Evolutionary conservation across 2,329 filamentous ascomycete genomes (phyloP).

Genomic region (Chaetomium sp.): DNA sequence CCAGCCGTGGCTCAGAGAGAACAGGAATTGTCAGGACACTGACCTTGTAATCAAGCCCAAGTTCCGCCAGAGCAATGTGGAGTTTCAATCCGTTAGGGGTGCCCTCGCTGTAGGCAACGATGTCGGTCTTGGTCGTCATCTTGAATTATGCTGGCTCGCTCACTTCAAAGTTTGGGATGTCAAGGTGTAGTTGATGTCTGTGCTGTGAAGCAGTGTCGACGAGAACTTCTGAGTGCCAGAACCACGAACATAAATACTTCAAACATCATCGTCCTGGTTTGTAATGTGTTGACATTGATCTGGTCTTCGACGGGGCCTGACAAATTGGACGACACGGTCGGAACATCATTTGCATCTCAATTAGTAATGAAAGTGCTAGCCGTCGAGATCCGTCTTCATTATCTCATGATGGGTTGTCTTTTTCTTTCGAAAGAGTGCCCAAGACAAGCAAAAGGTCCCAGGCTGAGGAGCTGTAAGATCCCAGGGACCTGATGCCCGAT

Average conservation of each 20-base stretch:
- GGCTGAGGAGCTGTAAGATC: background rate
- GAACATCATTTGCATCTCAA: background rate
- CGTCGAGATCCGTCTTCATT: background rate
- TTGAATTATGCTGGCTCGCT: background rate
- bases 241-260: background rate
- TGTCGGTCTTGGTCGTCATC: background rate
- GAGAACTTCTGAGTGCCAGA: background rate
- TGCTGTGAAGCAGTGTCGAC: background rate
- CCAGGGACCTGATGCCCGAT: conserved; percentile 1
- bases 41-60: background rate
- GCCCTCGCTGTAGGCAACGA: background rate
- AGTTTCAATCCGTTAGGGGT: background rate
- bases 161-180: background rate
- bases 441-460: background rate
- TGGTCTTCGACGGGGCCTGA: background rate
- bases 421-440: background rate
- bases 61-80: background rate
- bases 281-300: background rate
- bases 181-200: background rate
- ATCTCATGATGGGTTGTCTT: background rate
- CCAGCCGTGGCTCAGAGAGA: background rate
- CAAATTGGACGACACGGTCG: background rate
- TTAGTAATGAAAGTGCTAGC: background rate
- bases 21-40: background rate
- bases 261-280: background rate